Evolutionary conservation across 441 rosid species (phyloP), one percentile per base, ranked within the genome.

Genomic region (Erodium chrysanthum): DNA sequence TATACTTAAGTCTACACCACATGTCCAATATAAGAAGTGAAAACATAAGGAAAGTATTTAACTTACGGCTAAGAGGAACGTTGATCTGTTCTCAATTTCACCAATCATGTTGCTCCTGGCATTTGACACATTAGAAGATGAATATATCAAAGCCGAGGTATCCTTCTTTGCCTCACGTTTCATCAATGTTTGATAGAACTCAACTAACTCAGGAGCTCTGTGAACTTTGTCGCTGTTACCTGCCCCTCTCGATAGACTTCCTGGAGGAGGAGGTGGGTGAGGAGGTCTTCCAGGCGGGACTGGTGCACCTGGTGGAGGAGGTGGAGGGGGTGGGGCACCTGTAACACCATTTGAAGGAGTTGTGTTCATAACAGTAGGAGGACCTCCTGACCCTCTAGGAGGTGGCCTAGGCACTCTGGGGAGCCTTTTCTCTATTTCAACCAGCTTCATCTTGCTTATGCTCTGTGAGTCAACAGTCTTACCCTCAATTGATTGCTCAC

Each of bases 81-180:
- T 76, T 68, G 98, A 94, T 82, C 89, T 84, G 69, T 91, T 91
- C 75, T 85, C 96, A 52, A 91, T 94, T 77, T 91, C 98, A 31
- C 96, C 98, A 61, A 91, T 91, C 97, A 94, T 91, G 78, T 83
- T 89, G 85, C 80, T 91, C 85, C 96, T 84, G 74, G 96, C 96
- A 81, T 84, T 85, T 25, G 91, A 75, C 62, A 79, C 75, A 70
- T 85, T 88, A 44, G 92, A 81, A 69, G 86, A 64, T 66, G 97
- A 78, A 75, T 88, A 78, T 81, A 84, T 73, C 72, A 92, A 79
- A 71, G 87, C 75, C 35, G 88, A 23, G 29, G 90, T 80, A 40
- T 93, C 97, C 84, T 88, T 91, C 87, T 89, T 89, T 21, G 96
- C 81, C 77, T 89, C 98, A 12, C 97, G 97, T 82, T 89, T 91